A percentile compares a stretch with the other conserved stretches of the same genome.
Evolutionary conservation across 176 grass and related monocot species (phyloP).

Genomic region (Avena atlantica): DNA sequence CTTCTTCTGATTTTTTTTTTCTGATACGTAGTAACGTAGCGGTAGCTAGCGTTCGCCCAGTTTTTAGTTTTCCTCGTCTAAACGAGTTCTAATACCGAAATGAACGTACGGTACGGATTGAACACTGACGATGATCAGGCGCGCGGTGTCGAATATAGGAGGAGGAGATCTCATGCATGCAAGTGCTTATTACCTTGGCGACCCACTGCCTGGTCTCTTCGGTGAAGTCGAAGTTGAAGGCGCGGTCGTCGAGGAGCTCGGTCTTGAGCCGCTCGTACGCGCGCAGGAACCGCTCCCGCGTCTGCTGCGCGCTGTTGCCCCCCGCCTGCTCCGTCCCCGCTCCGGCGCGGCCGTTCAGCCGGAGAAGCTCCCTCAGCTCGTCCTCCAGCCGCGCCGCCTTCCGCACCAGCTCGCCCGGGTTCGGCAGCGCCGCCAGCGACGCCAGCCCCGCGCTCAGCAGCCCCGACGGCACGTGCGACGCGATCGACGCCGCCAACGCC

Average conservation of each 20-base stretch:
- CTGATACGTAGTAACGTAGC: too few relatives aligned
- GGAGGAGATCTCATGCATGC: too few relatives aligned
- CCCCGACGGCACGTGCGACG: slow-evolving; percentile 48
- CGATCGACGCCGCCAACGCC: slow-evolving; percentile 36
- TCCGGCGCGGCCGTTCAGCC: not conserved
- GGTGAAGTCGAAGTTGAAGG: slow-evolving; percentile 61
- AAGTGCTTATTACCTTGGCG: slow-evolving; percentile 27
- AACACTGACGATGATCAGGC: too few relatives aligned
- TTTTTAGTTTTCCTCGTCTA: too few relatives aligned
- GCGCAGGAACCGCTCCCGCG: slow-evolving; percentile 47
- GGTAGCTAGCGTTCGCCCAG: too few relatives aligned
- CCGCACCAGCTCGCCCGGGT: slow-evolving; percentile 41
- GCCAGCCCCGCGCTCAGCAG: slow-evolving; percentile 20
- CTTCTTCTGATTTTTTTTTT: too few relatives aligned
- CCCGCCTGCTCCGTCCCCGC: not conserved
- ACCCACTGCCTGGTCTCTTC: slow-evolving; percentile 52
- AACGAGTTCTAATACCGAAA: too few relatives aligned
- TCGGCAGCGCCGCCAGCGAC: slow-evolving; percentile 39
- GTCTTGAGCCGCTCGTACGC: slow-evolving; percentile 63
- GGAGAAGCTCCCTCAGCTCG: slow-evolving; percentile 43
- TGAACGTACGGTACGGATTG: too few relatives aligned
- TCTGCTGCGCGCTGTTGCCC: not conserved
- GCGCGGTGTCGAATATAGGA: too few relatives aligned
- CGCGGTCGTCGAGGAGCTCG: slow-evolving; percentile 52
- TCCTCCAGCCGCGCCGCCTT: slow-evolving; percentile 49